Conservation (phyloP, 805 yeast species). For the Spathaspora passalidarum region DNA sequence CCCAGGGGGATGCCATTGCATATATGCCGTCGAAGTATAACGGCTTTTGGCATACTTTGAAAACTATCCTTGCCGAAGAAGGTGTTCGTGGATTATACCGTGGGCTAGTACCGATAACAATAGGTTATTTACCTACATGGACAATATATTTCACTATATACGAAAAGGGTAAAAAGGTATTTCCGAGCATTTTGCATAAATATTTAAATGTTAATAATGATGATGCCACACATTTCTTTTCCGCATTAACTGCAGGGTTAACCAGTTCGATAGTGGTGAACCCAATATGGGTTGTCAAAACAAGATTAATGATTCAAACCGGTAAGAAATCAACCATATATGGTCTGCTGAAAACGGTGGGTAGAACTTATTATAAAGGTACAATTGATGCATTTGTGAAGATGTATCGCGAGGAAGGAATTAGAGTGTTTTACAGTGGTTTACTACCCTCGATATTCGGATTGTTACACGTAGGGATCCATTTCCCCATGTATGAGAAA, state of each 20-base stretch:
- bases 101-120: slow-evolving; percentile 86
- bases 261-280: slow-evolving; percentile 81
- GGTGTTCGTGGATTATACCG: slow-evolving; percentile 82
- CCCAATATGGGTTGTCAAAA: slow-evolving; percentile 97
- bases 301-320: slow-evolving; percentile 87
- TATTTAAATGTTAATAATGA: slow-evolving; percentile 21
- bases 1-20: slow-evolving; percentile 58
- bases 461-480: slow-evolving; percentile 89
- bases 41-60: slow-evolving; percentile 63
- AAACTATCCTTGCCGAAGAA: slow-evolving; percentile 68
- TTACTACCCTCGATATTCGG: slow-evolving; percentile 89
- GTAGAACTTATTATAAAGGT: slow-evolving; percentile 55
- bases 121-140: slow-evolving; percentile 98
- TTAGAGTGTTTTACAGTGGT: slow-evolving; percentile 81
- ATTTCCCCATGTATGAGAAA: slow-evolving; percentile 89
- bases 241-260: slow-evolving; percentile 87
- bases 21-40: slow-evolving; percentile 40
- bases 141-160: slow-evolving; percentile 91
- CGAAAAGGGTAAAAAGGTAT: slow-evolving; percentile 65
- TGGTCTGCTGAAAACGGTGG: slow-evolving; percentile 10
- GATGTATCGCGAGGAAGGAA: slow-evolving; percentile 80
- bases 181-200: slow-evolving; percentile 40
- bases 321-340: slow-evolving; percentile 41
- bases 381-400: slow-evolving; percentile 79
- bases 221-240: slow-evolving; percentile 41